Base-by-base conservation (phyloP, 306 rosid species). In the Lupinus albus region DNA sequence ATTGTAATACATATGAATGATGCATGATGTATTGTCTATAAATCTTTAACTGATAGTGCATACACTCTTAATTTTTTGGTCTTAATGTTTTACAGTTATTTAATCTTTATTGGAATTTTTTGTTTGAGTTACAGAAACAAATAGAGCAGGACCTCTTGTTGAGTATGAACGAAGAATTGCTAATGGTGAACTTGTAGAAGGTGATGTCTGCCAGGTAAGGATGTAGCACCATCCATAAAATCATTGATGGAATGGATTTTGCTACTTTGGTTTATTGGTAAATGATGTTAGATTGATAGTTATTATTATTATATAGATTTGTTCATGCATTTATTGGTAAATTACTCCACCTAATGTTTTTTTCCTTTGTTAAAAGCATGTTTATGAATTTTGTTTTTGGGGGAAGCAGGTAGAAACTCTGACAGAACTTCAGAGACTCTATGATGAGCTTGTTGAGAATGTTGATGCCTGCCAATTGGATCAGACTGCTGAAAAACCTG, bases 141-240 rank as follows among this genome's bases (percentile, higher is more conserved):
- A 55, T 53, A 68, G 73, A 65, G 86, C 77, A 8, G 99, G 99
- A 59, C 99, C 99, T 41, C 95, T 93, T 67, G 87, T 93, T 55
- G 99, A 93, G 82, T 93, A 93, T 72, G 97, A 86, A 81, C 80
- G 96, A 68, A 81, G 94, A 84, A 90, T 88, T 81, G 83, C 85
- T 6, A 69, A 48, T 0, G 96, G 97, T 16, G 97, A 88, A 61
- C 95, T 93, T 62, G 84, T 75, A 61, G 97, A 90, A 33, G 99
- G 99, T 9, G 99, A 93, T 79, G 73, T 66, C 52, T 86, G 80
- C 72, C 99, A 93, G 99, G 99, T 93, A 83, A 44, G 18, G 10
- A 18, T 13, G 32, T 39, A 60, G 35, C 21, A 10, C 63, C 20
- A 35, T 20, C 42, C 73, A 47, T 11, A 17, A 6, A 47, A 54